phyloP scores from a whole-genome alignment of 2,329 filamentous ascomycete species.

The Pseudocercospora musae region DNA sequence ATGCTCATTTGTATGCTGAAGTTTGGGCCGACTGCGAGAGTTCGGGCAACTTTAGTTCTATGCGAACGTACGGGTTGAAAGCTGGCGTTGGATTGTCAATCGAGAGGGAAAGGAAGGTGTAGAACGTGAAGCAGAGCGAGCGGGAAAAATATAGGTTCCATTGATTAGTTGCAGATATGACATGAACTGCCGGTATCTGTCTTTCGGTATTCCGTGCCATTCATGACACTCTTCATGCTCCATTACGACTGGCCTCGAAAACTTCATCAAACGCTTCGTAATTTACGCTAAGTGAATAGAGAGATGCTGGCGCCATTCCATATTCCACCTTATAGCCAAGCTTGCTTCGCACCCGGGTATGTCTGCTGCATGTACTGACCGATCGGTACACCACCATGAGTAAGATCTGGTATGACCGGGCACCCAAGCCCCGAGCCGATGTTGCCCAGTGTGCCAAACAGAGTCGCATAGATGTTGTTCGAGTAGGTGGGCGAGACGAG shows the following conservation, averaged over 20 bases:
- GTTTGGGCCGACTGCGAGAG: no score
- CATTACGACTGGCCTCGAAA: no score
- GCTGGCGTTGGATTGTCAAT: neutral
- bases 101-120: neutral
- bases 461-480: conserved; percentile 5
- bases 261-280: no score
- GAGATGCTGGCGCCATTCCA: neutral
- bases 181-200: neutral
- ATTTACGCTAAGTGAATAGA: neutral
- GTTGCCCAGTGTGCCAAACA: neutral
- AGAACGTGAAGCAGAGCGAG: neutral
- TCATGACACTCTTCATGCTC: neutral
- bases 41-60: no score
- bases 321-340: neutral
- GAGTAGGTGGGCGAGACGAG: neutral
- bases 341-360: conserved; percentile 3
- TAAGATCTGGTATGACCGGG: conserved; percentile 6
- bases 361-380: neutral
- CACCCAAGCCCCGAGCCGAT: neutral
- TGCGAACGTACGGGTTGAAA: neutral
- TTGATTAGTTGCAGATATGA: neutral
- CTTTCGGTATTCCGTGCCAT: neutral
- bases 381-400: neutral
- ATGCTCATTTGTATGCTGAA: no score
- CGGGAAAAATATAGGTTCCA: neutral